Percentiles rank a stretch among this genome's conserved stretches.
phyloP scores from a whole-genome alignment of 306 rosid species.

The Quercus berberidifolia region DNA sequence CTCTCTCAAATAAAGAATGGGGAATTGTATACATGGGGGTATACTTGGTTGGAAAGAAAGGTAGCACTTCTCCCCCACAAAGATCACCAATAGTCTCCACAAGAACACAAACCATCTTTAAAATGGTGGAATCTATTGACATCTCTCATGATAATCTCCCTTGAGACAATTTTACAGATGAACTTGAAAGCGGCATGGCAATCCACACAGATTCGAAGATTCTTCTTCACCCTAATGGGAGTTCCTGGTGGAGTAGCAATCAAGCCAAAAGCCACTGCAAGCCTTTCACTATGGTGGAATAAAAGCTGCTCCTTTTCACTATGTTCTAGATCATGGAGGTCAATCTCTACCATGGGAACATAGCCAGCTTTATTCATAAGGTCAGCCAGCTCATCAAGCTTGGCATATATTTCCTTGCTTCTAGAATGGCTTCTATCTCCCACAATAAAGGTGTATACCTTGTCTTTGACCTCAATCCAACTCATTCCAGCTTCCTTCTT shows the following conservation, averaged over 20 bases:
- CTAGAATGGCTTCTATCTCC: slow-evolving; percentile 77
- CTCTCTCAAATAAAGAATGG: neutral
- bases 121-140: slow-evolving; percentile 83
- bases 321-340: slow-evolving; percentile 69
- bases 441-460: slow-evolving; percentile 65
- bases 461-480: slow-evolving; percentile 82
- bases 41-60: neutral
- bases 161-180: slow-evolving; percentile 49
- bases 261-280: slow-evolving; percentile 80
- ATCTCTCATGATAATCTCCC: slow-evolving; percentile 84
- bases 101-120: slow-evolving; percentile 76
- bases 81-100: slow-evolving; percentile 84
- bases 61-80: neutral
- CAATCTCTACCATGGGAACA: slow-evolving; percentile 67
- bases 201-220: slow-evolving; percentile 70
- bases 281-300: slow-evolving; percentile 79
- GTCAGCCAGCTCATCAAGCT: slow-evolving; percentile 57
- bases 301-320: slow-evolving; percentile 65
- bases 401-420: slow-evolving; percentile 66
- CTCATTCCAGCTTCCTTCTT: slow-evolving; percentile 96
- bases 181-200: slow-evolving; percentile 78
- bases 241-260: slow-evolving; percentile 67
- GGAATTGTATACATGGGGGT: neutral
- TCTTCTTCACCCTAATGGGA: slow-evolving; percentile 84
- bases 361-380: slow-evolving; percentile 70